Conservation (phyloP, 345 rosid genomes). For the Citrus cavaleriei region DNA sequence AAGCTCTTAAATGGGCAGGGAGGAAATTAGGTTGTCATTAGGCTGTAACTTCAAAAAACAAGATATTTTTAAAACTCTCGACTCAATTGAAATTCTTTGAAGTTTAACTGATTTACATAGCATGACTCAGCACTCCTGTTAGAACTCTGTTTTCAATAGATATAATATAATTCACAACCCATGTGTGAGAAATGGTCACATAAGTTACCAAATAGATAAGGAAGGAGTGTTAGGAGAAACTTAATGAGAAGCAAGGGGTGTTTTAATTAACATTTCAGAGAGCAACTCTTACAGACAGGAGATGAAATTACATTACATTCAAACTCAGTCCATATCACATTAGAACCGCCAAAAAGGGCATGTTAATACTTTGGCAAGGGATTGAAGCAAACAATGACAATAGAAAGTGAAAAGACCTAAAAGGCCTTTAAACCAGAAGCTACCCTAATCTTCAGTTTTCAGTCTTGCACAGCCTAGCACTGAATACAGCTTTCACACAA, state of each 20-base stretch:
- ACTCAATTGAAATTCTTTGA: neutral
- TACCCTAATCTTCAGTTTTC: conserved; percentile 5
- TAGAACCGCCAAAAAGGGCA: conserved; percentile 6
- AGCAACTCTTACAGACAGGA: neutral
- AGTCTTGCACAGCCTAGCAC: conserved; percentile 1
- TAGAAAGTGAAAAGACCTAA: conserved; percentile 14
- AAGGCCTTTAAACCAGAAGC: conserved; percentile 5
- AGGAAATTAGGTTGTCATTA: too few species aligned
- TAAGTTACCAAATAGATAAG: neutral
- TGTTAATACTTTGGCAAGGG: conserved; percentile 1
- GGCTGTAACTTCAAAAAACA: too few species aligned
- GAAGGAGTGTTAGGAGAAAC: too few species aligned
- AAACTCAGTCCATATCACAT: conserved; percentile 5
- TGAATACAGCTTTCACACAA: conserved; percentile 2
- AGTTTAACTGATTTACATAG: too few species aligned
- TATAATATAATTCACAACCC: neutral
- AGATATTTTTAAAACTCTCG: too few species aligned
- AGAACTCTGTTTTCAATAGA: neutral
- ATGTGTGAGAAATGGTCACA: neutral
- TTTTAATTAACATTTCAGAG: conserved; percentile 11
- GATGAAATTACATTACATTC: conserved; percentile 4
- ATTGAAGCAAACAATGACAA: conserved; percentile 1
- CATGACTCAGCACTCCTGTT: neutral
- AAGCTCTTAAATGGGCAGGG: too few species aligned
- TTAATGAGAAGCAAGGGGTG: neutral